Percentiles rank a stretch among this genome's conserved stretches.
Conservation (phyloP, 768 basidiomycete species). For the Dacryopinax spathularia region DNA sequence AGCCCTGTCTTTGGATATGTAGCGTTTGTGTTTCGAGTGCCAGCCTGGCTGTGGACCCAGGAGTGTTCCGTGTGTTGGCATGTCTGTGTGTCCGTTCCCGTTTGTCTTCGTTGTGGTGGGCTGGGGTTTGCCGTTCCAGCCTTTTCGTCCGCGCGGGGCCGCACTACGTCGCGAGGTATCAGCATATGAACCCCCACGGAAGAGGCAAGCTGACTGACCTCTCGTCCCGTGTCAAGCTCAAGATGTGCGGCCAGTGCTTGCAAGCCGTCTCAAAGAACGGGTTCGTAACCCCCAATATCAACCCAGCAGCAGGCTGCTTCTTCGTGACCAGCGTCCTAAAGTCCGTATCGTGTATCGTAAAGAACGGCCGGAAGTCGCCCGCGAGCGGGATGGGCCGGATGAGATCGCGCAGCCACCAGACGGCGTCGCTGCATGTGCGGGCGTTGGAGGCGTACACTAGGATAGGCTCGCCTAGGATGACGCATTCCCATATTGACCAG, state of each 20-base stretch:
- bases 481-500: conserved; percentile 68
- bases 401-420: conserved; percentile 87
- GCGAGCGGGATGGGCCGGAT: conserved; percentile 73
- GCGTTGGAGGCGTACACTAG: conserved; percentile 70
- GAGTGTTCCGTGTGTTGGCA: not conserved
- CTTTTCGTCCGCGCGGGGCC: not conserved
- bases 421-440: conserved; percentile 65
- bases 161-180: not conserved
- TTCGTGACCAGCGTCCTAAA: conserved; percentile 61
- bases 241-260: conserved; percentile 70
- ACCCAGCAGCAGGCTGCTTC: conserved; percentile 60
- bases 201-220: not conserved
- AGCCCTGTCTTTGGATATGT: conserved; percentile 68
- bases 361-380: conserved; percentile 81
- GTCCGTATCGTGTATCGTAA: conserved; percentile 92
- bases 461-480: conserved; percentile 80
- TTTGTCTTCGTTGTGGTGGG: not conserved
- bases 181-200: not conserved
- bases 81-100: not conserved
- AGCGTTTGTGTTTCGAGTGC: conserved; percentile 44
- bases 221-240: conserved; percentile 46
- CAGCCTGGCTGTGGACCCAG: conserved; percentile 17
- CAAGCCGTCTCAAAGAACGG: conserved; percentile 71
- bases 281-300: conserved; percentile 75
- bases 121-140: not conserved